phyloP scores from a whole-genome alignment of 139 green algal species.

The Closterium sp. region DNA sequence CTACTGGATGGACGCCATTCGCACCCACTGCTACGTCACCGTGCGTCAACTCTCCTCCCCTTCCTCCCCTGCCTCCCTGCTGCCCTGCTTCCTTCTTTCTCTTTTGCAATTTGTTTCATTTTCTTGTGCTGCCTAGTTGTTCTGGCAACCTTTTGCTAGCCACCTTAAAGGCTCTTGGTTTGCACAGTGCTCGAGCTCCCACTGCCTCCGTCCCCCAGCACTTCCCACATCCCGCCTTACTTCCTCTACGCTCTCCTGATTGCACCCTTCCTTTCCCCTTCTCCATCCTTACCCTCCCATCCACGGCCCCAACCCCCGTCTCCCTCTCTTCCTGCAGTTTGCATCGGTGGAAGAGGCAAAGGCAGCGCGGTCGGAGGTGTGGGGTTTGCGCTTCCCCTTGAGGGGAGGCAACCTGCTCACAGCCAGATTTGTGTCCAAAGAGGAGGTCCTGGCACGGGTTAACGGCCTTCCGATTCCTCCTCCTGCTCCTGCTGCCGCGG shows the following conservation, averaged over 20 bases:
- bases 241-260: background rate
- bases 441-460: slow-evolving; percentile 54
- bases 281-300: background rate
- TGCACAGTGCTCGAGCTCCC: background rate
- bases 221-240: background rate
- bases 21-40: slow-evolving; percentile 71
- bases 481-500: slow-evolving; percentile 8
- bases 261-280: slow-evolving; percentile 4
- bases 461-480: background rate
- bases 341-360: slow-evolving; percentile 56
- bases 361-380: slow-evolving; percentile 55
- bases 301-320: slow-evolving; percentile 18
- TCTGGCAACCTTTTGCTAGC: background rate
- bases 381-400: slow-evolving; percentile 58
- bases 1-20: slow-evolving; percentile 84
- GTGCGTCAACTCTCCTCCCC: slow-evolving; percentile 30
- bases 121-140: background rate
- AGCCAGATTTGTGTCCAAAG: slow-evolving; percentile 32
- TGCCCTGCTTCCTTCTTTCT: background rate
- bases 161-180: background rate
- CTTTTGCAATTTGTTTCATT: background rate
- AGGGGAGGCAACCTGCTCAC: slow-evolving; percentile 57
- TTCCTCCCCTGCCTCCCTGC: background rate
- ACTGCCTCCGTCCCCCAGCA: background rate
- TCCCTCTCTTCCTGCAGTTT: slow-evolving; percentile 12